Evolutionary conservation across 495 filamentous ascomycete genomes (phyloP).

Genomic region (Lophiotrema nucula): DNA sequence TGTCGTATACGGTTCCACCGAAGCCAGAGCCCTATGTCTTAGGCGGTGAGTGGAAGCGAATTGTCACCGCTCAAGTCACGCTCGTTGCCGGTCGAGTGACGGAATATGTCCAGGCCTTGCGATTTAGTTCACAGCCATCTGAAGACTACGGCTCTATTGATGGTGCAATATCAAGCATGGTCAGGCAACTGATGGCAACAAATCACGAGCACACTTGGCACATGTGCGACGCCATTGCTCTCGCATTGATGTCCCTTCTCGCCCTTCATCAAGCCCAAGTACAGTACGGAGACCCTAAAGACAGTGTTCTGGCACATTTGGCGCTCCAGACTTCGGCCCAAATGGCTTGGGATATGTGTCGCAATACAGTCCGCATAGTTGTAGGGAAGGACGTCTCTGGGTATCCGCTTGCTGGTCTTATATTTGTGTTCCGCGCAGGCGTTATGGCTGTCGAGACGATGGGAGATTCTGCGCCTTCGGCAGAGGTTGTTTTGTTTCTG

Average conservation of each 20-base stretch:
- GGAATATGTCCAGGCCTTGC: neutral
- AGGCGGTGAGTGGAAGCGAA: neutral
- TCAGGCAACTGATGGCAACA: neutral
- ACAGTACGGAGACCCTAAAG: neutral
- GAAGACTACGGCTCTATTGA: neutral
- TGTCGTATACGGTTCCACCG: neutral
- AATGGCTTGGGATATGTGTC: neutral
- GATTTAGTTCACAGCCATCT: neutral
- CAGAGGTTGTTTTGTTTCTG: neutral
- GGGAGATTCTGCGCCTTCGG: neutral
- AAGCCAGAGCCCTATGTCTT: neutral
- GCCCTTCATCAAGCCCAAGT: neutral
- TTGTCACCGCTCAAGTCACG: neutral
- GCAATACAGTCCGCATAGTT: neutral
- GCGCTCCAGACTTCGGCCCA: neutral
- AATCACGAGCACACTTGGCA: neutral
- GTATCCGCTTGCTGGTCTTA: neutral
- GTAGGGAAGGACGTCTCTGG: neutral
- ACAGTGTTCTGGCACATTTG: neutral
- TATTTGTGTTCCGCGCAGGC: neutral
- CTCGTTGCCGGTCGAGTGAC: neutral
- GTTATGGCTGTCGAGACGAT: neutral
- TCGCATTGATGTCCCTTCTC: neutral
- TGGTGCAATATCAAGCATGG: neutral
- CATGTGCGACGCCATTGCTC: neutral